phyloP scores from a whole-genome alignment of 345 rosid species.

The Angophora floribunda region DNA sequence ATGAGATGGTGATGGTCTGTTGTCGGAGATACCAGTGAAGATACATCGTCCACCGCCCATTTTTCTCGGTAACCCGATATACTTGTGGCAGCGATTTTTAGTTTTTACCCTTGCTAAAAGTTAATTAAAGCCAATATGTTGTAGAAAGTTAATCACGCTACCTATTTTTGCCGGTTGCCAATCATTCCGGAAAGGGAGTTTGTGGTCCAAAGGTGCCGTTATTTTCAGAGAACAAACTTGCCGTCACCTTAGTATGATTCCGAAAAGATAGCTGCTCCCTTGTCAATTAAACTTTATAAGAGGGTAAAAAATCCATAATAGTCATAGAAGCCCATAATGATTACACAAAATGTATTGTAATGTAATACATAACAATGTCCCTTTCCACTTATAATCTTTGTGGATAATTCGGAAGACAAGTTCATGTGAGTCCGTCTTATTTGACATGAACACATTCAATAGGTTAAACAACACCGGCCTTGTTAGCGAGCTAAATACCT shows the following conservation, averaged over 20 bases:
- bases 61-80: not conserved
- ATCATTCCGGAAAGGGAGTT: not conserved
- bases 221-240: not conserved
- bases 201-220: not conserved
- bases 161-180: not conserved
- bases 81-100: not conserved
- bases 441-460: not conserved
- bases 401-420: not conserved
- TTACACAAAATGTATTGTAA: not conserved
- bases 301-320: not conserved
- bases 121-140: not conserved
- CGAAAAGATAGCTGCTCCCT: not conserved
- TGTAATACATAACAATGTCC: not conserved
- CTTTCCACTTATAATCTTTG: not conserved
- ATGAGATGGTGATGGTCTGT: not conserved
- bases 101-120: not conserved
- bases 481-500: not conserved
- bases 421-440: not conserved
- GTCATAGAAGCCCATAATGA: not conserved
- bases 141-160: not conserved
- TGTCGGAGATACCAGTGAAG: too few species aligned
- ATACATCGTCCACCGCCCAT: too few species aligned
- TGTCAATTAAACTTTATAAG: not conserved
- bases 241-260: not conserved
- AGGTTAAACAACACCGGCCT: not conserved